A percentile compares a stretch with the other conserved stretches of the same genome.
Conservation (phyloP, 2,329 filamentous ascomycete species). For the Colletotrichum simmondsii region DNA sequence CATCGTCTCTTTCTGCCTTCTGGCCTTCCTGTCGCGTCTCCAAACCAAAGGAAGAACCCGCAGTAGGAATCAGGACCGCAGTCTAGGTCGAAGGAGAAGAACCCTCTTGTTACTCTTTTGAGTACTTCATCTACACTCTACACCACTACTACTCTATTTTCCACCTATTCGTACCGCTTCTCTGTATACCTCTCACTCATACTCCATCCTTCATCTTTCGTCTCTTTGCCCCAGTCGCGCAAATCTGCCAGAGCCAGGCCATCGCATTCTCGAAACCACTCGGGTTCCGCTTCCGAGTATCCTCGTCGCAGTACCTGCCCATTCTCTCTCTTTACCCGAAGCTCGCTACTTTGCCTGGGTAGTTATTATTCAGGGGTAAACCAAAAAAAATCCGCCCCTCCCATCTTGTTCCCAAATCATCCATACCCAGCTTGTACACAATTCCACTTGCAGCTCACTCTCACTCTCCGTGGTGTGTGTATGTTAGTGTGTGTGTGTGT, state of each 20-base stretch:
- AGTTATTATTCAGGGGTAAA: conserved; percentile 50
- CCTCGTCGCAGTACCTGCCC: conserved; percentile 30
- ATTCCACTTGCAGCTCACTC: not conserved
- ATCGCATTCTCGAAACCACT: conserved; percentile 46
- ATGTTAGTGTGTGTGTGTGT: not conserved
- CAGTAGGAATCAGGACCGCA: conserved; percentile 13
- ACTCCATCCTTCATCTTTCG: not conserved
- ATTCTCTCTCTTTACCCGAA: conserved; percentile 29
- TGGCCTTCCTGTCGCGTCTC: conserved; percentile 15
- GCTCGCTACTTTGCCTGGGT: conserved; percentile 37
- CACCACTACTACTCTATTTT: not conserved
- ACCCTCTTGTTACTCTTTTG: not conserved
- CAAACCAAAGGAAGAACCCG: conserved; percentile 13
- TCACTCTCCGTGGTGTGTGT: too few species aligned
- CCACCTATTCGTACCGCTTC: not conserved
- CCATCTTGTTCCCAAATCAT: conserved; percentile 17
- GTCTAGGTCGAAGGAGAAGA: not conserved
- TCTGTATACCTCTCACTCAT: not conserved
- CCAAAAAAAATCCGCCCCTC: not conserved
- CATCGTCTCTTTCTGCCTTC: conserved; percentile 6
- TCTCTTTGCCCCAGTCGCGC: not conserved
- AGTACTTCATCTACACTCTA: not conserved
- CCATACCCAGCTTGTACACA: not conserved
- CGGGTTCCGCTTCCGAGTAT: conserved; percentile 48
- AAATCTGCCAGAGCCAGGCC: conserved; percentile 8